Conservation (phyloP, 2,329 filamentous ascomycete genomes). For the Cladophialophora carrionii region DNA sequence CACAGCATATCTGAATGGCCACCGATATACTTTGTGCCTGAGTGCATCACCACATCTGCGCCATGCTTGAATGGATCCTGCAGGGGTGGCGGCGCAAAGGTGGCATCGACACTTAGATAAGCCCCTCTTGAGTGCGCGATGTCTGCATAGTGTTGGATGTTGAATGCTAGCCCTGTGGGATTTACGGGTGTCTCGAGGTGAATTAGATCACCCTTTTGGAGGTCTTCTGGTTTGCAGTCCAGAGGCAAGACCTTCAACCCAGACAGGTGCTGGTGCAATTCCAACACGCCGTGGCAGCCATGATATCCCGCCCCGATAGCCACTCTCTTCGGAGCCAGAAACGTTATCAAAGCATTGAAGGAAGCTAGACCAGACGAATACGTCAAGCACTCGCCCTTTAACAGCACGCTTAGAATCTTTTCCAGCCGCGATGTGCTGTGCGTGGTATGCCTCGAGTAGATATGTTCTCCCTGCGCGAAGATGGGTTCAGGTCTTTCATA, state of each 20-base stretch:
- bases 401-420: constrained; percentile 72
- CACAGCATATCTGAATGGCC: constrained; percentile 93
- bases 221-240: constrained; percentile 65
- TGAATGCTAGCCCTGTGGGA: constrained; percentile 78
- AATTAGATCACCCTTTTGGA: constrained; percentile 79
- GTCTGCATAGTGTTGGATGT: constrained; percentile 71
- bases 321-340: constrained; percentile 78
- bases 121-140: constrained; percentile 74
- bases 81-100: constrained; percentile 87
- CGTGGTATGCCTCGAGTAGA: constrained; percentile 80
- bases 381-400: constrained; percentile 70
- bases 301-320: constrained; percentile 88
- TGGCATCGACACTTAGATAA: constrained; percentile 81
- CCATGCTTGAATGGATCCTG: constrained; percentile 82
- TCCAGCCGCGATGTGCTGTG: constrained; percentile 87
- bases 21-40: constrained; percentile 93
- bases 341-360: constrained; percentile 85
- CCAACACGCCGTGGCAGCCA: constrained; percentile 85
- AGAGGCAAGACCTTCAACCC: constrained; percentile 74
- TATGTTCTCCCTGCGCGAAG: constrained; percentile 53
- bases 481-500: constrained; percentile 50
- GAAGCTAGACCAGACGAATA: constrained; percentile 86
- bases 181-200: constrained; percentile 95
- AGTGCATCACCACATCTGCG: constrained; percentile 88
- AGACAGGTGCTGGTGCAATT: constrained; percentile 72